These are phyloP conservation scores for Starmerella floris DNA, from an alignment of 805 yeast genomes.

Conservation along the genomic window DNA sequence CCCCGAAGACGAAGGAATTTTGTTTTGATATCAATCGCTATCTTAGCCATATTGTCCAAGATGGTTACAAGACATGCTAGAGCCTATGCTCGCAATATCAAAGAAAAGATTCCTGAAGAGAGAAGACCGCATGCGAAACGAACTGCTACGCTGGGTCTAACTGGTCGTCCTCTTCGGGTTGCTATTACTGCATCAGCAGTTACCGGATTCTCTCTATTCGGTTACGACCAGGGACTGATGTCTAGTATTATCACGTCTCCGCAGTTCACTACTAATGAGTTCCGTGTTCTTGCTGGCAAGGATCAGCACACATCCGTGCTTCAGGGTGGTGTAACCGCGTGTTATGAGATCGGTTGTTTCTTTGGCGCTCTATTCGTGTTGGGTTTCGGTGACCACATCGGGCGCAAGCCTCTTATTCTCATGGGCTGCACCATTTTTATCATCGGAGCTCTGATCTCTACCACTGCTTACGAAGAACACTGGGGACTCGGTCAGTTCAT, in stretches of 20 bases:
- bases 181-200: slow-evolving; percentile 47
- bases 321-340: slow-evolving; percentile 48
- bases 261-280: slow-evolving; percentile 45
- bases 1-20: too few species aligned
- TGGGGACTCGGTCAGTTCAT: slow-evolving; percentile 53
- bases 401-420: slow-evolving; percentile 53
- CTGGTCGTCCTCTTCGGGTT: slow-evolving; percentile 40
- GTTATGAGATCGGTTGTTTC: slow-evolving; percentile 63
- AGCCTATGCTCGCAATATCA: slow-evolving; percentile 10
- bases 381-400: slow-evolving; percentile 45
- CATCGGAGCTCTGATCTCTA: slow-evolving; percentile 47
- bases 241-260: slow-evolving; percentile 35
- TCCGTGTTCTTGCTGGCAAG: slow-evolving; percentile 31
- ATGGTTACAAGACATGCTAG: slow-evolving; percentile 16
- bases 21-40: too few species aligned
- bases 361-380: slow-evolving; percentile 55
- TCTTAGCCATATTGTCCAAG: slow-evolving; percentile 1
- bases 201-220: slow-evolving; percentile 41
- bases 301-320: slow-evolving; percentile 40
- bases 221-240: slow-evolving; percentile 27
- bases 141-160: slow-evolving; percentile 43
- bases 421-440: slow-evolving; percentile 44
- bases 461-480: slow-evolving; percentile 35
- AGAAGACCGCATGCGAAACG: slow-evolving; percentile 17
- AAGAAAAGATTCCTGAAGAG: slow-evolving; percentile 17